Base-by-base conservation (phyloP, 805 yeast genomes). In the Candida germanica region DNA sequence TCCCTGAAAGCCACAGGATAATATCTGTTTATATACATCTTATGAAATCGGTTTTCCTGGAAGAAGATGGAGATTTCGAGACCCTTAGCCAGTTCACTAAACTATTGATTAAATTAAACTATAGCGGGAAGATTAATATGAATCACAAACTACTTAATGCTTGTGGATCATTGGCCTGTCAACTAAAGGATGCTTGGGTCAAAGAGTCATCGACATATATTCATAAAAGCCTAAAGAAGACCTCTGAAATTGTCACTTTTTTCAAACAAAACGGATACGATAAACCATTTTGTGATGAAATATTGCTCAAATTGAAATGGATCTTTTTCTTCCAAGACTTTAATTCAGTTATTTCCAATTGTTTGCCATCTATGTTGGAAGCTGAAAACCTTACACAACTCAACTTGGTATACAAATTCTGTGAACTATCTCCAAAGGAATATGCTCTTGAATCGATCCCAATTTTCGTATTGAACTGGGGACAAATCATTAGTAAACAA, bases 241-340 rank as follows among this genome's bases (percentile, higher is more conserved):
- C 51, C 2, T 43, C 49, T 11, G 36, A 43, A 17, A 53, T 50
- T n/a, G 26, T 53, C 2, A 36, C 52, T 4, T 51, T 48, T 25
- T 49, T 48, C 35, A 50, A 49, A 31, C 43, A 37, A 7, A 49
- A 53, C 44, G 52, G 50, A 3, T 45, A 48, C 11, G n/a, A 44
- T 1, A 35, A 26, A 1, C 34, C 26, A 2, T 58, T 61, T 33
- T 33, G 47, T 12, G 38, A 51, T 3, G 39, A 39, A 2, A 37
- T 64, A 12, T 26, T 48, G 6, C 18, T 26, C 12, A 49, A 53
- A 26, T 42, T 66, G 18, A 50, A 47, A 19, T 65, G 70, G 70
- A 37, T 26, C 11, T 46, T 54, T 31, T 44, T 66, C 1, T 59
- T 66, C 29, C 36, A 35, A 2, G 56, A 60, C 29, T 54, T 61